Evolutionary conservation across 2,329 filamentous ascomycete genomes (phyloP).

Genomic region (Pseudopyricularia javanii): DNA sequence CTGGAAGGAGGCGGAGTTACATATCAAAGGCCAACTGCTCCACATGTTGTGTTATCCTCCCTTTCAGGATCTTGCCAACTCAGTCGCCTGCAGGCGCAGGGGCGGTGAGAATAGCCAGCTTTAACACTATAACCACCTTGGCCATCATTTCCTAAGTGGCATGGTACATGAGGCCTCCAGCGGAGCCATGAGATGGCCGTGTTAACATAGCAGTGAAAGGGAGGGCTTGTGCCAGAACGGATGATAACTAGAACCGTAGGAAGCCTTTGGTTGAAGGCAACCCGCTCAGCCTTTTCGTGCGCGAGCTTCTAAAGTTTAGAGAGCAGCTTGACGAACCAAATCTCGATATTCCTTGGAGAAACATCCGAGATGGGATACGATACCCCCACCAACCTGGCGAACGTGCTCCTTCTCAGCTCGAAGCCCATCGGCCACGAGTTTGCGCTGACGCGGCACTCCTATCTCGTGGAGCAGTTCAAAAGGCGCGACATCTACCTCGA

Average conservation of each 20-base stretch:
- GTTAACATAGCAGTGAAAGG: neutral
- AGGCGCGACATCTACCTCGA: neutral
- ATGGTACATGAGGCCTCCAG: neutral
- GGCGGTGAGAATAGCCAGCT: neutral
- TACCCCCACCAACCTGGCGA: neutral
- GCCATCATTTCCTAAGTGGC: neutral
- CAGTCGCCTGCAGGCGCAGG: neutral
- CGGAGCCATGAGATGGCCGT: neutral
- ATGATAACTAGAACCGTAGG: neutral
- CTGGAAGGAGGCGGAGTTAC: neutral
- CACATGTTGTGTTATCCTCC: neutral
- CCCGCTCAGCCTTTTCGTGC: neutral
- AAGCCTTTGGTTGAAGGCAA: neutral
- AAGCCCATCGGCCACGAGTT: neutral
- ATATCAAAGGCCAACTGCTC: neutral
- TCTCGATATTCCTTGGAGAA: neutral
- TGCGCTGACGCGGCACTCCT: neutral
- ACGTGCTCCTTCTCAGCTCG: no score
- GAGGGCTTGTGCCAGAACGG: neutral
- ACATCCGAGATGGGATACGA: neutral
- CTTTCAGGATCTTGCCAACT: neutral
- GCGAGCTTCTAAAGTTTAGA: neutral
- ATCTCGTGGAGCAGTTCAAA: neutral
- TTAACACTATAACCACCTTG: neutral
- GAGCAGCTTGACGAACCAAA: neutral